Percentiles rank a stretch among this genome's conserved stretches.
These are phyloP conservation scores for Colletotrichum tamarilloi DNA, from an alignment of 2,329 filamentous ascomycete genomes.

Conservation along the genomic window DNA sequence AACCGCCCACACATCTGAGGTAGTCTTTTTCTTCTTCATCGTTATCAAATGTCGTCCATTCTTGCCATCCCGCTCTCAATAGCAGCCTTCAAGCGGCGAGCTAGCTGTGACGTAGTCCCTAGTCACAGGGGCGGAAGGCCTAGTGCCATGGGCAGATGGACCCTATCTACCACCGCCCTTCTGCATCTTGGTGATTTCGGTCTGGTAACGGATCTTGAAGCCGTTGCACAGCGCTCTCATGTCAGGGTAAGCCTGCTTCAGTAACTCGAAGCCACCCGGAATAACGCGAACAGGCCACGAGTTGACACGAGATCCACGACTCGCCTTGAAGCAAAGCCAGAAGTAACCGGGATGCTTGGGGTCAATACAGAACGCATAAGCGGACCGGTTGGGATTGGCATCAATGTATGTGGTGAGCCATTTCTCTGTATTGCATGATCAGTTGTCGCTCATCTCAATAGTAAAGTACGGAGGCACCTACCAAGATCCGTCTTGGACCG, in stretches of 20 bases:
- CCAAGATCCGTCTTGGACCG: slow-evolving; percentile 80
- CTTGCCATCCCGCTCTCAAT: not conserved
- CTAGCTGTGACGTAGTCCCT: not conserved
- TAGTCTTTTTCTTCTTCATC: not conserved
- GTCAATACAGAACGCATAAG: slow-evolving; percentile 96
- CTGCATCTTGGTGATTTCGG: slow-evolving; percentile 72
- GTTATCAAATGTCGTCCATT: not conserved
- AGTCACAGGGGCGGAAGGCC: not conserved
- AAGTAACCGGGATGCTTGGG: slow-evolving; percentile 94
- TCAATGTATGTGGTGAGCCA: slow-evolving; percentile 97
- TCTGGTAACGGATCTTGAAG: slow-evolving; percentile 85
- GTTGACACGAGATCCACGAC: slow-evolving; percentile 76
- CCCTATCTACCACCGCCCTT: slow-evolving; percentile 38
- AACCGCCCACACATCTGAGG: not conserved
- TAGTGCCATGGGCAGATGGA: not conserved
- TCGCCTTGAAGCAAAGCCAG: slow-evolving; percentile 95
- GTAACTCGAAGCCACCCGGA: slow-evolving; percentile 91
- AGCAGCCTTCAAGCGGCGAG: not conserved
- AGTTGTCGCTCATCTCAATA: not conserved
- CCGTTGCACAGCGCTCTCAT: slow-evolving; percentile 97
- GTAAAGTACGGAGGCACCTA: slow-evolving; percentile 58
- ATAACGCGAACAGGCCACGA: slow-evolving; percentile 91
- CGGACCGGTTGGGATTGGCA: slow-evolving; percentile 92
- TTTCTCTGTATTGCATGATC: slow-evolving; percentile 70
- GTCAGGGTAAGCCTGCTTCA: slow-evolving; percentile 90